phyloP scores from a whole-genome alignment of 768 basidiomycete species.

The Amanita pallidorosea region DNA sequence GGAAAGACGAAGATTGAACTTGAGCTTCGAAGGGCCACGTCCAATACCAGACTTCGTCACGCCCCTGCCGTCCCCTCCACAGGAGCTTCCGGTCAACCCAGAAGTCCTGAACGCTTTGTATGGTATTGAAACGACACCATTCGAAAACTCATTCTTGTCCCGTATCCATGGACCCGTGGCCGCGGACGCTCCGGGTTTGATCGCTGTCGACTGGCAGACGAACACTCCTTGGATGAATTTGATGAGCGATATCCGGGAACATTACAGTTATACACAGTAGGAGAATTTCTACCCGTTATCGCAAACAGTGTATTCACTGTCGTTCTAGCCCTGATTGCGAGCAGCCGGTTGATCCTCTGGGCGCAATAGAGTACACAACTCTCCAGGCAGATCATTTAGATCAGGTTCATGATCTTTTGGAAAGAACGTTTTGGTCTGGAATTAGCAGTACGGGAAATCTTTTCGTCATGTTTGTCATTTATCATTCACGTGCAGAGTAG shows the following conservation, averaged over 20 bases:
- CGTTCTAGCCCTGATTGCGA: constrained; percentile 44
- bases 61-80: constrained; percentile 20
- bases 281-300: constrained; percentile 15
- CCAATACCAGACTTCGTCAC: constrained; percentile 20
- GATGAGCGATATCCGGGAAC: constrained; percentile 61
- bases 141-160: constrained; percentile 54
- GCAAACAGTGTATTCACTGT: not conserved
- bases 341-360: constrained; percentile 25
- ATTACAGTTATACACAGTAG: constrained; percentile 53
- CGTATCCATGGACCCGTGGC: constrained; percentile 40
- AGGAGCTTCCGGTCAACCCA: constrained; percentile 15
- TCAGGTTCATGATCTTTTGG: constrained; percentile 65
- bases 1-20: constrained; percentile 11
- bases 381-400: constrained; percentile 48
- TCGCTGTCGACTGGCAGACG: constrained; percentile 67
- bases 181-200: constrained; percentile 21
- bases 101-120: constrained; percentile 41
- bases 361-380: constrained; percentile 54
- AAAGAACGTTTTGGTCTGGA: constrained; percentile 65
- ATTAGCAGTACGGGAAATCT: constrained; percentile 45
- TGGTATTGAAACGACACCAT: constrained; percentile 50
- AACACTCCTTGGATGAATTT: constrained; percentile 64
- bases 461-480: constrained; percentile 1
- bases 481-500: constrained; percentile 21
- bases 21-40: constrained; percentile 12